Base-by-base conservation (phyloP, 331 rosid species). In the Malus hybrid region DNA sequence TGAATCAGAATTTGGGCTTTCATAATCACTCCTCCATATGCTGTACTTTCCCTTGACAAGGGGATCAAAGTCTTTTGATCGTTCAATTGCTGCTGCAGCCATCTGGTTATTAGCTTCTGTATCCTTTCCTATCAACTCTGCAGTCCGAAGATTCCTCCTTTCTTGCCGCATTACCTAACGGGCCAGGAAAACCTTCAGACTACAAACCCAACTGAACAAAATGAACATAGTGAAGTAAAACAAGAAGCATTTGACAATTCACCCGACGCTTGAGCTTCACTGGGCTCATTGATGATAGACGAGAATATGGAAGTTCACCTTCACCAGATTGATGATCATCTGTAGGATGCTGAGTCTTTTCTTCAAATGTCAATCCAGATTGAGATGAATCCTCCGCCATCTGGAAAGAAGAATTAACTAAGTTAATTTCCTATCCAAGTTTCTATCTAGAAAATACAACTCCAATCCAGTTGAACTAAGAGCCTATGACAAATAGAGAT, bases 1-100 rank as follows among this genome's bases (percentile, higher is more conserved):
- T 68, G 95, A 94, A 88, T 92, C 99, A 42, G 97, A 91, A 81
- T 90, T 90, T 56, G 96, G 96, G 71, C 82, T 87, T 64, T 90
- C 95, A 81, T 80, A 94, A 80, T 94, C 95, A 81, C 79, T 89
- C 90, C 99, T 87, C 99, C 99, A 94, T 83, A 90, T 90, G 77
- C 96, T 90, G 81, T 90, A 94, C 86, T 92, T 94, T 79, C 96
- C 95, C 82, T 79, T 86, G 75, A 80, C 68, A 30, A 80, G 75
- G 75, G 96, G 80, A 63, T 86, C 93, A 82, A 91, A 80, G 70
- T 70, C 82, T 75, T 85, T 79, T 18, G 97, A 82, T 36, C 79
- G 88, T 68, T 92, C 93, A 80, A 92, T 85, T 79, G 97, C 96
- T 42, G 88, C 89, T 58, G 84, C 85, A 63, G 86, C 86, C 87